Base-by-base conservation (phyloP, 371 early-diverging fungal species). In the Mortierella polycephala region DNA sequence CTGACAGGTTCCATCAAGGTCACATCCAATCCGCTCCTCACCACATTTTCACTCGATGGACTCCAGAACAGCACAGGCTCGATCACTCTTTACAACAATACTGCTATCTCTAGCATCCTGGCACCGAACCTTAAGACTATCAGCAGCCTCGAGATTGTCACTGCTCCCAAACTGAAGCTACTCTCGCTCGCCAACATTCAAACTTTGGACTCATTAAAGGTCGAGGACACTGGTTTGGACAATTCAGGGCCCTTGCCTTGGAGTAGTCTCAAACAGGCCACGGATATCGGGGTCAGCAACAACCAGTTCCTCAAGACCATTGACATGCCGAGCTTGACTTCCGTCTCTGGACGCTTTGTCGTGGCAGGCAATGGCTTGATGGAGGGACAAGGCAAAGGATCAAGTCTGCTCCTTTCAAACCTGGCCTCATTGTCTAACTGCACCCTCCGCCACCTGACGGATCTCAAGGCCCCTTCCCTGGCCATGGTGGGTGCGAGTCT, bases 291-390 rank as follows among this genome's bases (percentile, higher is more conserved):
- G 6, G 66, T 87, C 23, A 83, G 83, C 55, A 85, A 85, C 62
- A 88, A 88, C 70, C 81, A 80, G 51, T 83, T 85, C 62, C 58
- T 88, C n/a, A 84, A 82, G 57, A 42, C 62, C 4, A 67, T 88
- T 8, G 77, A 75, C 18, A 74, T 86, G 56, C 75, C 73, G 2
- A 65, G 67, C 10, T 20, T 87, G 30, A 74, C 76, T 11, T 55
- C 80, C 0, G 63, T 87, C 11, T 66, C 61, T 20, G 80, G 82
- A 0, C 56, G 50, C 7, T 51, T 89, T 9, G 67, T 80, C 23
- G 59, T 87, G 42, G 72, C 86, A 4, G 87, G 86, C 21, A 89
- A 89, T 53, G 82, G 79, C 0, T 37, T 71, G 60, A 52, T 77
- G 64, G 72, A 71, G 42, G 71, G 71, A 7, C 18, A 69, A 13